Evolutionary conservation across 1,139 yeast species (phyloP), one percentile per base, ranked within the genome.

Genomic region (Debaryomyces nepalensis): DNA sequence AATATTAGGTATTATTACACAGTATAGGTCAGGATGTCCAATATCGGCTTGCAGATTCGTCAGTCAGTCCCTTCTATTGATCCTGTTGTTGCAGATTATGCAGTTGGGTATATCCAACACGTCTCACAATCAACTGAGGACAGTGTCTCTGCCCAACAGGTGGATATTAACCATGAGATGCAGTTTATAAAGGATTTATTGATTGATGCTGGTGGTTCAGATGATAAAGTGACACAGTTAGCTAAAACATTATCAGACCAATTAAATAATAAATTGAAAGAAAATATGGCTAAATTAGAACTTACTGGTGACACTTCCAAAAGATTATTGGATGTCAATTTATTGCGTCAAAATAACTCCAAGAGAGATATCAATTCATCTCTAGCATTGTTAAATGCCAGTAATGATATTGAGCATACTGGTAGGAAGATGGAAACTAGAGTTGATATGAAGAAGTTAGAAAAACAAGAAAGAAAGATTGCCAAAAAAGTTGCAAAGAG

Each of bases 401-500:
- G 85, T 20, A 79, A 81, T 47, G 97, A 90, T 59, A 84, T 93
- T 52, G 97, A 91, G 49, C 95, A 91, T 52, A 77, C 95, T 1
- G 97, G 97, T 39, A 79, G 97, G 66, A 84, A 85, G 55, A 86
- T 90, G 71, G 98, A 93, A 63, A 84, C 95, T 43, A 81, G 95
- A 59, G 99, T 93, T 38, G 99, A 93, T 64, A 87, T 85, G 74
- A 91, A 90, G 82, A 93, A 93, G 66, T 80, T 93, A 61, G 97
- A 91, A 61, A 93, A 93, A 68, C 99, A 97, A 46, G 99, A 93
- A 70, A 81, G 91, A 59, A 93, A 93, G 73, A 91, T 93, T 63
- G 97, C 97, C 27, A 90, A 93, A 59, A 93, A 93, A 67, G 91
- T 91, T 52, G 97, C 97, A 36, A 91, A 93, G 72, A 83, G 97